Conservation (phyloP, 2,329 filamentous ascomycete species). For the Pyrenophora graminea region DNA sequence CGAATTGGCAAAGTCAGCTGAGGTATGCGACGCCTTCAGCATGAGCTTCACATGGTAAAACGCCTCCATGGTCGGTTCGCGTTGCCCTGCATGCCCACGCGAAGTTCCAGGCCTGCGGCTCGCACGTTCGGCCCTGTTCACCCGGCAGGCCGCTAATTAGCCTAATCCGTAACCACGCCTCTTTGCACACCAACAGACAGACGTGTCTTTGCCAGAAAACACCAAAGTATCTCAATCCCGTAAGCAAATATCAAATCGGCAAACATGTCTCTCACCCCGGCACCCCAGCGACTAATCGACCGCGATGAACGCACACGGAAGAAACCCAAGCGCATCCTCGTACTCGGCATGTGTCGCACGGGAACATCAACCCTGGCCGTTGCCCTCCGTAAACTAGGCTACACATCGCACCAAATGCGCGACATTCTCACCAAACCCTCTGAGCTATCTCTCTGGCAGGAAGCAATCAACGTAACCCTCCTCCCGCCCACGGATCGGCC, state of each 20-base stretch:
- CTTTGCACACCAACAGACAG: constrained; percentile 3
- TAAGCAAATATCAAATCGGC: not conserved
- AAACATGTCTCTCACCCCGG: constrained; percentile 4
- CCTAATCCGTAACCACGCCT: constrained; percentile 23
- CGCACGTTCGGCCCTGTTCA: constrained; percentile 27
- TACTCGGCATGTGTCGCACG: constrained; percentile 70
- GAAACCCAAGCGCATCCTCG: constrained; percentile 73
- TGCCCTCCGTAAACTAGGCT: constrained; percentile 52
- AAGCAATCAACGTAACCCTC: constrained; percentile 34
- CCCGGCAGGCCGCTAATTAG: constrained; percentile 26
- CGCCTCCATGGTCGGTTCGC: not conserved
- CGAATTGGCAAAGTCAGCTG: constrained; percentile 37
- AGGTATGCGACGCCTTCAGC: constrained; percentile 9
- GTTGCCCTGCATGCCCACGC: not conserved
- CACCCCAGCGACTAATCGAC: constrained; percentile 56
- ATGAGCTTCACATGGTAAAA: not conserved
- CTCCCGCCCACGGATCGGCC: constrained; percentile 21
- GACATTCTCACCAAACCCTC: constrained; percentile 23
- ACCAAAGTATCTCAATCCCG: not conserved
- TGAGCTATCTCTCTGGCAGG: constrained; percentile 34
- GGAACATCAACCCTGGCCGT: constrained; percentile 62
- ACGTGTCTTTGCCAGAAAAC: no score
- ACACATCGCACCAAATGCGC: constrained; percentile 33
- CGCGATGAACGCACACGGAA: constrained; percentile 65
- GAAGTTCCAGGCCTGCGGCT: constrained; percentile 11